A percentile compares a stretch with the other conserved stretches of the same genome.
Conservation (phyloP, 805 yeast genomes). For the Yarrowia phangngaensis region DNA sequence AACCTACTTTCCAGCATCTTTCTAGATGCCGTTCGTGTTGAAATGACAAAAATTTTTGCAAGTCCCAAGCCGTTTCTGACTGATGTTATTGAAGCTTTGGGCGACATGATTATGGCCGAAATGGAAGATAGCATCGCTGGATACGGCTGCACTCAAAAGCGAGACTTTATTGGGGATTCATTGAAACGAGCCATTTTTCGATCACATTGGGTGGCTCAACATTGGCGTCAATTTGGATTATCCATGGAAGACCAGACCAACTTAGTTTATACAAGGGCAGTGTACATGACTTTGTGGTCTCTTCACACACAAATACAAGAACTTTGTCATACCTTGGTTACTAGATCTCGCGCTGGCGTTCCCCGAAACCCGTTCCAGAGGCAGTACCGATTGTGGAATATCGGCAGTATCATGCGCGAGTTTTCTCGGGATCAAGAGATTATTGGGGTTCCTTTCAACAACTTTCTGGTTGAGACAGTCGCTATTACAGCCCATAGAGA, state of each 20-base stretch:
- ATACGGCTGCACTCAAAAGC: conserved; percentile 4
- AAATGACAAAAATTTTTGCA: conserved; percentile 13
- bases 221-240: conserved; percentile 7
- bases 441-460: conserved; percentile 19
- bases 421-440: conserved; percentile 4
- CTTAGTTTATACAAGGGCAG: conserved; percentile 11
- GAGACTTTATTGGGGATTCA: conserved; percentile 2
- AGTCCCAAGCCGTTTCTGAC: conserved; percentile 3
- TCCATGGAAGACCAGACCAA: conserved; percentile 18
- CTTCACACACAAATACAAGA: conserved; percentile 7
- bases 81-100: conserved; percentile 1
- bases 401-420: conserved; percentile 17
- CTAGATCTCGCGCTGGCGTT: not conserved
- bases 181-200: conserved; percentile 4
- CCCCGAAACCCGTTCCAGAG: not conserved
- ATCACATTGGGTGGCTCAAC: conserved; percentile 9
- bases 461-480: conserved; percentile 13
- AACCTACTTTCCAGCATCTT: conserved; percentile 2
- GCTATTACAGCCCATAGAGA: conserved; percentile 19
- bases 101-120: conserved; percentile 23
- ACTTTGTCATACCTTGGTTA: no score
- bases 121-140: conserved; percentile 21
- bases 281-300: conserved; percentile 6
- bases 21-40: not conserved
- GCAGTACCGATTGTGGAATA: conserved; percentile 17